Evolutionary conservation across 1,284 basidiomycete genomes (phyloP).

Genomic region (Malassezia furfur): DNA sequence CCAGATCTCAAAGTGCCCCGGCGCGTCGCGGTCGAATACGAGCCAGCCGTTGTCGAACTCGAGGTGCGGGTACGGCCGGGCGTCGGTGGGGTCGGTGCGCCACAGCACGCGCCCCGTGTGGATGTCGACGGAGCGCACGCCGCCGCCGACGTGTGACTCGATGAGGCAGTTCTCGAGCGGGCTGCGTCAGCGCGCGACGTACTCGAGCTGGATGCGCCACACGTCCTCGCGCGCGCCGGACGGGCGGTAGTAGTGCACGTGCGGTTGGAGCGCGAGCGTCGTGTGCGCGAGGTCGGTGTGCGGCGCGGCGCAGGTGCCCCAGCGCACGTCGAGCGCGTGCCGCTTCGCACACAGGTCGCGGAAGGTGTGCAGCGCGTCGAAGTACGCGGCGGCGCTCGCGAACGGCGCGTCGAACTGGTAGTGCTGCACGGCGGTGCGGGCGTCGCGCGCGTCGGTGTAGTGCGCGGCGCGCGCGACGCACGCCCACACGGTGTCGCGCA

Average conservation of each 20-base stretch:
- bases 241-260: conserved; percentile 5
- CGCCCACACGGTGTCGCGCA: conserved; percentile 2
- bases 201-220: conserved; percentile 38
- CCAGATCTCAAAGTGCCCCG: conserved; percentile 35
- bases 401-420: conserved; percentile 3
- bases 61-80: conserved; percentile 26
- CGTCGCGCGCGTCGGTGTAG: background rate
- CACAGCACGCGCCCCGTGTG: conserved; percentile 23
- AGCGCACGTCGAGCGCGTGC: background rate
- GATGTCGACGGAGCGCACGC: conserved; percentile 18
- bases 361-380: background rate
- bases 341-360: background rate
- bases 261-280: background rate
- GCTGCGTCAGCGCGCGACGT: background rate
- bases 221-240: conserved; percentile 14
- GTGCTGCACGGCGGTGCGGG: conserved; percentile 7
- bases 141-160: conserved; percentile 17
- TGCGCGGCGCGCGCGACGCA: background rate
- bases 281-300: background rate
- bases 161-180: conserved; percentile 29
- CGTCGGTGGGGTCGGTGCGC: conserved; percentile 20
- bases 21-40: conserved; percentile 24
- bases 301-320: background rate
- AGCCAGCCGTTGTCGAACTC: conserved; percentile 35
- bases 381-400: background rate